Evolutionary conservation across 768 basidiomycete species (phyloP).

Genomic region (Guyanaporus albipodus): DNA sequence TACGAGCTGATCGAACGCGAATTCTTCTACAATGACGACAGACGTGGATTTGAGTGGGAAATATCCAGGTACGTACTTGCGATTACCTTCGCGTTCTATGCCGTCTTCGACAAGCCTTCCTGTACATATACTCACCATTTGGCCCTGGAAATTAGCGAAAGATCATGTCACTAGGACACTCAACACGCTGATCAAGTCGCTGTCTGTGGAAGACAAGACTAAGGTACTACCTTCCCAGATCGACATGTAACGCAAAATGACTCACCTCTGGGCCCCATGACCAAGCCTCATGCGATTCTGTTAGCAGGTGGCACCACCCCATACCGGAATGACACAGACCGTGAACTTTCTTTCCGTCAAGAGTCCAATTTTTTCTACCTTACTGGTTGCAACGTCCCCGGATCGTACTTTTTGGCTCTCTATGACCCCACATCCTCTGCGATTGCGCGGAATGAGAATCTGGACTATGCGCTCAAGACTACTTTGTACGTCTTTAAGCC

Average conservation of each 20-base stretch:
- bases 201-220: conserved; percentile 46
- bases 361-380: conserved; percentile 91
- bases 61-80: conserved; percentile 20
- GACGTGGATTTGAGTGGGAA: conserved; percentile 9
- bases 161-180: conserved; percentile 54
- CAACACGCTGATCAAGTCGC: conserved; percentile 42
- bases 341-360: conserved; percentile 67
- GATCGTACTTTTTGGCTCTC: conserved; percentile 60
- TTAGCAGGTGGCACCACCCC: conserved; percentile 60
- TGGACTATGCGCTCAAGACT: conserved; percentile 35
- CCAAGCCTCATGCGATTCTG: conserved; percentile 65
- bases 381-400: conserved; percentile 73
- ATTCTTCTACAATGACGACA: conserved; percentile 4
- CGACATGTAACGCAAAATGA: background rate
- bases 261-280: background rate
- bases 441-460: conserved; percentile 35
- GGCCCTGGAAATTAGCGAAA: conserved; percentile 35
- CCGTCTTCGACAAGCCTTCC: background rate
- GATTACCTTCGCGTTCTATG: background rate
- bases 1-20: too few species aligned
- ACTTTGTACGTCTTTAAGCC: conserved; percentile 79
- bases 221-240: conserved; percentile 40
- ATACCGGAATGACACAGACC: conserved; percentile 80
- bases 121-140: background rate
- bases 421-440: conserved; percentile 39